These are phyloP conservation scores for Trametes gibbosa DNA, from an alignment of 768 basidiomycete genomes.

Conservation along the genomic window DNA sequence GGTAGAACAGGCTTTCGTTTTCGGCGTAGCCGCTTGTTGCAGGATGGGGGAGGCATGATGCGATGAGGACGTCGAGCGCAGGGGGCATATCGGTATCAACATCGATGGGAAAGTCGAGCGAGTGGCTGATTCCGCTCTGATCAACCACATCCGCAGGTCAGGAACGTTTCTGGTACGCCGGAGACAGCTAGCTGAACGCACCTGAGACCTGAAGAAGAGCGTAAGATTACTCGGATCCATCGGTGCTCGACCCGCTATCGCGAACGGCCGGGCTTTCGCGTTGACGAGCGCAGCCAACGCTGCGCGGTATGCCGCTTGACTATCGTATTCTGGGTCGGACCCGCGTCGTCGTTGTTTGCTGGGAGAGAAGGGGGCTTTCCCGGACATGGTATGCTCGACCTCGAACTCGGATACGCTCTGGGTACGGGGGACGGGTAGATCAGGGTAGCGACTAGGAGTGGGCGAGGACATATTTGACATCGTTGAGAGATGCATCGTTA, in stretches of 20 bases:
- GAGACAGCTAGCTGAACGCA: conserved; percentile 27
- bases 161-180: not conserved
- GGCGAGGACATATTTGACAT: conserved; percentile 25
- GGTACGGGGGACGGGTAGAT: conserved; percentile 39
- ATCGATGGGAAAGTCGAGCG: conserved; percentile 80
- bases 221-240: conserved; percentile 65
- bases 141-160: not conserved
- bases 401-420: conserved; percentile 57
- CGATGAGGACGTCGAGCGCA: conserved; percentile 74
- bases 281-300: conserved; percentile 54
- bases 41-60: conserved; percentile 62
- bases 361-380: conserved; percentile 18
- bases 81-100: conserved; percentile 72
- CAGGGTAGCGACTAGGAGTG: conserved; percentile 39
- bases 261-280: conserved; percentile 61
- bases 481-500: conserved; percentile 22
- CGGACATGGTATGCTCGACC: conserved; percentile 44
- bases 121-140: conserved; percentile 76
- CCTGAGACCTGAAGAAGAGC: conserved; percentile 80
- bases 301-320: conserved; percentile 52
- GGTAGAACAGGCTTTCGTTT: conserved; percentile 70
- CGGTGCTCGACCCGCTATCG: conserved; percentile 65
- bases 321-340: conserved; percentile 44
- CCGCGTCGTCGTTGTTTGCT: conserved; percentile 24
- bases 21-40: conserved; percentile 33